Evolutionary conservation across 169 alveolate species (phyloP).

Genomic region (Cyclospora cayetanensis): DNA sequence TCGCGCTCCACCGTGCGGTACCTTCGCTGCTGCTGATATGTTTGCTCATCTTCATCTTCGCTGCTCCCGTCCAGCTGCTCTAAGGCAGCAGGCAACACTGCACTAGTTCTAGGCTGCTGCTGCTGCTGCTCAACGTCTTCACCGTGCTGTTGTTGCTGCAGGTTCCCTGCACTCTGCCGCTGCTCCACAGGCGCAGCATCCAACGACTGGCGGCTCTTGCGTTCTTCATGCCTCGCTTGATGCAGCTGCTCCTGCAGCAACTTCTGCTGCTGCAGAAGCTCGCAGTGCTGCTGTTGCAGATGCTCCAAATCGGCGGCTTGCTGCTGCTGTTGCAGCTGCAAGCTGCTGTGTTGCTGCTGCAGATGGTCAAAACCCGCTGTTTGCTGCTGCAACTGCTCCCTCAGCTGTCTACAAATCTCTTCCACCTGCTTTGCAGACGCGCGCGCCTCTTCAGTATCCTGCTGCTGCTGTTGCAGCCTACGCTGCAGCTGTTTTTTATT

Average conservation of each 20-base stretch:
- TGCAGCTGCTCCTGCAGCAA: slow-evolving; percentile 52
- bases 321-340: slow-evolving; percentile 27
- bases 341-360: slow-evolving; percentile 59
- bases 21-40: slow-evolving; percentile 10
- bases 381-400: slow-evolving; percentile 54
- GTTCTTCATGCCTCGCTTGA: slow-evolving; percentile 4
- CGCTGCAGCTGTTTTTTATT: slow-evolving; percentile 1
- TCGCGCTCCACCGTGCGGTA: neutral
- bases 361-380: slow-evolving; percentile 1
- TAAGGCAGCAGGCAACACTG: too few species aligned
- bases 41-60: neutral
- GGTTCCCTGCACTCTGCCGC: neutral
- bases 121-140: slow-evolving; percentile 19
- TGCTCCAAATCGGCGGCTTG: neutral
- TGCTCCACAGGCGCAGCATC: slow-evolving; percentile 2
- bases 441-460: neutral
- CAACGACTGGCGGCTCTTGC: slow-evolving; percentile 1
- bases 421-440: neutral
- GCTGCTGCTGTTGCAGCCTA: slow-evolving; percentile 36
- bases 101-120: too few species aligned
- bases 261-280: slow-evolving; percentile 5
- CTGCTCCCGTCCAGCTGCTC: slow-evolving; percentile 5
- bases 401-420: slow-evolving; percentile 16
- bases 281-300: neutral
- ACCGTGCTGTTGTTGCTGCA: slow-evolving; percentile 20